These are phyloP conservation scores for Fusarium guadeloupense DNA, from an alignment of 2,329 filamentous ascomycete species.

Conservation along the genomic window DNA sequence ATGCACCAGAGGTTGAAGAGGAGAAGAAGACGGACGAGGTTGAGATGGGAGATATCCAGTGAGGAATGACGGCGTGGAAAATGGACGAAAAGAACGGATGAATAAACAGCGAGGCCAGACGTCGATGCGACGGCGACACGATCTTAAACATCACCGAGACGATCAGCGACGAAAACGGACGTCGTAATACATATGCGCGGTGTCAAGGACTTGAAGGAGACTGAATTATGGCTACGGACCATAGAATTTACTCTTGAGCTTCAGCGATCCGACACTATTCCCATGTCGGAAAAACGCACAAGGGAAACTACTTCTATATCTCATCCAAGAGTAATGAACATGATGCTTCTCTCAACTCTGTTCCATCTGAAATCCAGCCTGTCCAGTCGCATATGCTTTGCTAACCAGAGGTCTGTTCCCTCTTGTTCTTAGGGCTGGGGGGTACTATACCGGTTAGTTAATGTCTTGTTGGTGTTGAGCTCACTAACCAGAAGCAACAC, in stretches of 20 bases:
- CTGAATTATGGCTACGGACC: not conserved
- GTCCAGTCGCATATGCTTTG: not conserved
- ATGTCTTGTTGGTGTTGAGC: not conserved
- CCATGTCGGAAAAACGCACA: not conserved
- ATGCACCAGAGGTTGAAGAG: conserved; percentile 37
- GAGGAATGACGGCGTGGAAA: not conserved
- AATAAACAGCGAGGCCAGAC: not conserved
- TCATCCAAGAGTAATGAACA: conserved; percentile 20
- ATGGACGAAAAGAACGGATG: not conserved
- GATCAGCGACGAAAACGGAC: not conserved
- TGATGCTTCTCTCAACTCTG: conserved; percentile 6
- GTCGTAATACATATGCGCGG: not conserved
- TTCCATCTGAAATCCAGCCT: not conserved
- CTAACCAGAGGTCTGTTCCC: not conserved
- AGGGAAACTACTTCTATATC: not conserved
- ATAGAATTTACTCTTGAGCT: not conserved
- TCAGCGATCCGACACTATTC: not conserved
- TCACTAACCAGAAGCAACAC: not conserved
- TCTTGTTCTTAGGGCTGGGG: not conserved
- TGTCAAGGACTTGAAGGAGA: not conserved
- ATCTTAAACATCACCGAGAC: conserved; percentile 1
- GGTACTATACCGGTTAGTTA: not conserved
- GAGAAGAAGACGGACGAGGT: conserved; percentile 39
- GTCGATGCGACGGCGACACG: not conserved
- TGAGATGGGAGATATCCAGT: conserved; percentile 44